These are phyloP conservation scores for Suhomyces vadensis DNA, from an alignment of 805 yeast genomes.

Conservation along the genomic window DNA sequence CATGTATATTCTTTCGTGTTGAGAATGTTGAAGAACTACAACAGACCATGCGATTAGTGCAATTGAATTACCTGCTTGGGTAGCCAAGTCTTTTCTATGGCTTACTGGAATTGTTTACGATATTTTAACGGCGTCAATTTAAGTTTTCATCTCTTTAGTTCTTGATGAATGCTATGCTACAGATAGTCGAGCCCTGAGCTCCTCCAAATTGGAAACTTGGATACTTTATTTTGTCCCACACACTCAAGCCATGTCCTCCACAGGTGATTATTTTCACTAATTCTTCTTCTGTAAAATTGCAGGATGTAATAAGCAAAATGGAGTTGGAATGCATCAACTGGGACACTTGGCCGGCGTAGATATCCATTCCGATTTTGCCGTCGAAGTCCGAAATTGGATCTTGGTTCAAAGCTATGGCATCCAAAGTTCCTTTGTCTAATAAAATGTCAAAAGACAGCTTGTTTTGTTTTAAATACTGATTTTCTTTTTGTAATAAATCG, in stretches of 20 bases:
- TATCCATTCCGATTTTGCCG: slow-evolving; percentile 50
- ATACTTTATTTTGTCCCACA: slow-evolving; percentile 69
- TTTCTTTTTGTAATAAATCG: slow-evolving; percentile 52
- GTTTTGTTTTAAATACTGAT: slow-evolving; percentile 37
- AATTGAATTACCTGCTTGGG: too few species aligned
- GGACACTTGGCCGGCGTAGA: slow-evolving; percentile 62
- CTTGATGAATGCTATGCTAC: slow-evolving; percentile 76
- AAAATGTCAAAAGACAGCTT: slow-evolving; percentile 64
- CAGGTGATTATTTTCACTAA: slow-evolving; percentile 53
- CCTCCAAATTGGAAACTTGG: slow-evolving; percentile 92
- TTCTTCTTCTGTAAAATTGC: slow-evolving; percentile 89
- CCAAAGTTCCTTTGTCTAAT: slow-evolving; percentile 93
- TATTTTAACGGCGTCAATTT: not conserved
- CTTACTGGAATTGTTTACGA: not conserved
- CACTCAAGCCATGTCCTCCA: slow-evolving; percentile 43
- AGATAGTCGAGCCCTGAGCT: slow-evolving; percentile 79
- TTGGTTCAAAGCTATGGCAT: slow-evolving; percentile 90
- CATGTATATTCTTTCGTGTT: too few species aligned
- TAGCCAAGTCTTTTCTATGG: too few species aligned
- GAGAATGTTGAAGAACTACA: too few species aligned
- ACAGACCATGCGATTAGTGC: too few species aligned
- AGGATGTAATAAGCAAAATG: slow-evolving; percentile 76
- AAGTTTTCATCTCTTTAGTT: slow-evolving; percentile 2
- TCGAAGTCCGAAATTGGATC: slow-evolving; percentile 43
- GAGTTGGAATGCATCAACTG: slow-evolving; percentile 58